Conservation (phyloP, 805 yeast species). For the Yarrowia yakushimensis region DNA sequence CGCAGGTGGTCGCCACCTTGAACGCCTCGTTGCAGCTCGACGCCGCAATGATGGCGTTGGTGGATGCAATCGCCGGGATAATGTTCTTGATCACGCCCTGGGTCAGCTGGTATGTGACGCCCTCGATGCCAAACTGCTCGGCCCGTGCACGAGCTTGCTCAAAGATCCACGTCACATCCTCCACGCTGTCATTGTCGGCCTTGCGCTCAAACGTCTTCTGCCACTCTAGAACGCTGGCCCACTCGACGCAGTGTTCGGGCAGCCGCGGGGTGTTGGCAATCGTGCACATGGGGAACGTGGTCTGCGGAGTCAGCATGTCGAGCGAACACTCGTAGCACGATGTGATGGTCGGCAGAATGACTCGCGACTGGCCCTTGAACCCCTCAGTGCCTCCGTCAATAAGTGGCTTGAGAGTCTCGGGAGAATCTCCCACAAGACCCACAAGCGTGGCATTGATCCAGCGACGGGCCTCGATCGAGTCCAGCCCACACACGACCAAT, state of each 20-base stretch:
- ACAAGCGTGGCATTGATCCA: conserved; percentile 78
- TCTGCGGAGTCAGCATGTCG: conserved; percentile 56
- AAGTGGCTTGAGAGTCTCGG: conserved; percentile 55
- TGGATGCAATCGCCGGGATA: conserved; percentile 90
- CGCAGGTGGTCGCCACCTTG: conserved; percentile 68
- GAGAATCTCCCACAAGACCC: conserved; percentile 50
- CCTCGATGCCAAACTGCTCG: conserved; percentile 55
- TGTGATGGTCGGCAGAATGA: conserved; percentile 76
- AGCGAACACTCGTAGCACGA: conserved; percentile 93
- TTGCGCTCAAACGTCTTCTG: conserved; percentile 42
- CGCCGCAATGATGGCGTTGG: conserved; percentile 89
- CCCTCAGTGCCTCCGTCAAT: conserved; percentile 98
- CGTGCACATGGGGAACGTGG: conserved; percentile 85
- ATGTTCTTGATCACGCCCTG: conserved; percentile 88
- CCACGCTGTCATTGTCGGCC: conserved; percentile 51
- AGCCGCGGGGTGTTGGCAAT: conserved; percentile 91
- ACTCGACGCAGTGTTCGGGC: conserved; percentile 92
- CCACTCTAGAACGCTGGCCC: conserved; percentile 80
- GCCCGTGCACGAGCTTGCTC: conserved; percentile 59
- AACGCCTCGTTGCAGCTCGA: conserved; percentile 82
- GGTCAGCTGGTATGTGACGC: conserved; percentile 67
- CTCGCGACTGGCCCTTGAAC: conserved; percentile 83
- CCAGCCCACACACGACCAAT: conserved; percentile 81
- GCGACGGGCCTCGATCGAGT: conserved; percentile 82
- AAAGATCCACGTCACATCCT: conserved; percentile 63